A percentile compares a stretch with the other conserved stretches of the same genome.
phyloP scores from a whole-genome alignment of 1,139 yeast genomes.

The Candida albicans region DNA sequence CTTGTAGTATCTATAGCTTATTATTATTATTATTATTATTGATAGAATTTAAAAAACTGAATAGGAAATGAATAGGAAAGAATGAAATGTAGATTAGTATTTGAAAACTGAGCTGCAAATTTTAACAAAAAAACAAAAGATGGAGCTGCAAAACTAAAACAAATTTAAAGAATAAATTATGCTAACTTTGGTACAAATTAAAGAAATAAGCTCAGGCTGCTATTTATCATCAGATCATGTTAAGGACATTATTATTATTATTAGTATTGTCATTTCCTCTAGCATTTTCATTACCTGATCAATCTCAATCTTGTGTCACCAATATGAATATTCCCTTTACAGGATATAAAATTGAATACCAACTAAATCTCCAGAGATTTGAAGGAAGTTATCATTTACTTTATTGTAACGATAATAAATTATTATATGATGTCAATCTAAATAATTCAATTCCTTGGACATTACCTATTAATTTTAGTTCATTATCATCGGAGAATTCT shows the following conservation, averaged over 20 bases:
- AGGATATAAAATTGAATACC: slow-evolving; percentile 35
- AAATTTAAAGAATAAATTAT: neutral
- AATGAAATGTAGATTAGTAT: too few species aligned
- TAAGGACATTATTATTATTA: neutral
- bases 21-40: neutral
- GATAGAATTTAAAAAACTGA: neutral
- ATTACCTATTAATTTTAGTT: slow-evolving; percentile 16
- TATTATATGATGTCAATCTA: slow-evolving; percentile 25
- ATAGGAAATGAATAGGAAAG: neutral
- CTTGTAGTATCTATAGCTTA: neutral
- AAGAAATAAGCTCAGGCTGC: too few species aligned
- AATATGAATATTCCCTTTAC: slow-evolving; percentile 25
- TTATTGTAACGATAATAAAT: slow-evolving; percentile 33
- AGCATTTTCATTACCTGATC: slow-evolving; percentile 12
- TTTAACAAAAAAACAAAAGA: too few species aligned
- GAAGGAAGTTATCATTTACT: slow-evolving; percentile 23
- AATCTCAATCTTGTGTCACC: slow-evolving; percentile 15
- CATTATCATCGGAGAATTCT: slow-evolving; percentile 3
- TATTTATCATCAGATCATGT: too few species aligned
- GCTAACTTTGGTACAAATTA: neutral
- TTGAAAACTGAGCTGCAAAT: too few species aligned
- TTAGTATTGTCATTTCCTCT: neutral
- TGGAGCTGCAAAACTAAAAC: neutral
- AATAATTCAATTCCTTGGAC: slow-evolving; percentile 29
- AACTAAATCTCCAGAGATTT: slow-evolving; percentile 18